Evolutionary conservation across 805 yeast genomes (phyloP).

Genomic region (Dipodascopsis uninucleata): DNA sequence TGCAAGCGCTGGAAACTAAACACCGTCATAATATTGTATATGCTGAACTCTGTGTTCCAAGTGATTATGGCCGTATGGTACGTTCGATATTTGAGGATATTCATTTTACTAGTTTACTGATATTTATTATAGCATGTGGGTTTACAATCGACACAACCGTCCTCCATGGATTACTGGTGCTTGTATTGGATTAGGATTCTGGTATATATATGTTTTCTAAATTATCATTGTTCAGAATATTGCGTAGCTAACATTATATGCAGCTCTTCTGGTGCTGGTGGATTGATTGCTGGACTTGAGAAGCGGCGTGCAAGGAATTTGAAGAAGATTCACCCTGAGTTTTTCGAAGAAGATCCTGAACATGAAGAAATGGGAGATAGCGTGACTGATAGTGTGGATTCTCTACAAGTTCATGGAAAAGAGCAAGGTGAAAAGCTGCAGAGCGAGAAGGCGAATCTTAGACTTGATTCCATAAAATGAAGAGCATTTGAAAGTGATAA

Average conservation of each 20-base stretch:
- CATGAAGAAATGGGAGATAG: no score
- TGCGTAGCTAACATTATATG: constrained; percentile 15
- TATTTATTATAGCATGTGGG: constrained; percentile 24
- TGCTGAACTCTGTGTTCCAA: constrained; percentile 25
- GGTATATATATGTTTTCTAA: background rate
- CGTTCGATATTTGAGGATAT: background rate
- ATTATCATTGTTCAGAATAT: constrained; percentile 1
- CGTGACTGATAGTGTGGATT: no score
- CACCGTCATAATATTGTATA: constrained; percentile 21
- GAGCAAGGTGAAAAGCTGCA: no score
- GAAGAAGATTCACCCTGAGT: no score
- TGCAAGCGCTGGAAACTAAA: constrained; percentile 14
- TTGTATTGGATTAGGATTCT: constrained; percentile 25
- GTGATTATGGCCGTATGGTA: constrained; percentile 25
- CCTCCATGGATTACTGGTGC: constrained; percentile 29
- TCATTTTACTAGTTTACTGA: background rate
- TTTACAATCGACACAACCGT: constrained; percentile 24
- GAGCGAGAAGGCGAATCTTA: no score
- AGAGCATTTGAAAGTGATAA: no score
- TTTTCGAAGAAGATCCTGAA: no score
- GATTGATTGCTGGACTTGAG: no score
- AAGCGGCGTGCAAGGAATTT: no score
- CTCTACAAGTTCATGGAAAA: no score
- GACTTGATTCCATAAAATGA: no score
- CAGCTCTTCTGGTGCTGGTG: no score